phyloP scores from a whole-genome alignment of 768 basidiomycete species.

The Xerocomellus intermedius region DNA sequence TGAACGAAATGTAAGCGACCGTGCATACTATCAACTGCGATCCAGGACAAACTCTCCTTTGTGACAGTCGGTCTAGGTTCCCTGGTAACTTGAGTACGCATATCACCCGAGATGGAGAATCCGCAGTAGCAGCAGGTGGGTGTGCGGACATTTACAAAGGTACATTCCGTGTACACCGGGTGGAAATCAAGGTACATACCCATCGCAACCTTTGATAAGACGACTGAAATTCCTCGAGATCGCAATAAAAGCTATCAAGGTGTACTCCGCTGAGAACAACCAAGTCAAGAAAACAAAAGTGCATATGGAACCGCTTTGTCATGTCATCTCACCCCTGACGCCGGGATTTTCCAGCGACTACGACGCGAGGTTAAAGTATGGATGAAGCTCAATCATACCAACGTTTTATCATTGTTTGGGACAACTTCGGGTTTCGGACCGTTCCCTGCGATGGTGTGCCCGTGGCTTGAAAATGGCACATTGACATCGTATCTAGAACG shows the following conservation, averaged over 20 bases:
- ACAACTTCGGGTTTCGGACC: neutral
- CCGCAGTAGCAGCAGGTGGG: too few relatives aligned
- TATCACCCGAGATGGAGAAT: too few relatives aligned
- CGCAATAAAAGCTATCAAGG: neutral
- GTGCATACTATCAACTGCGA: too few relatives aligned
- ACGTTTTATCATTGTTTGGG: neutral
- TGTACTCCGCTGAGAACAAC: neutral
- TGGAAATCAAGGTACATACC: neutral
- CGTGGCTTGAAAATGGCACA: neutral
- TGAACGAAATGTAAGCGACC: too few relatives aligned
- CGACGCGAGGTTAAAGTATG: conserved; percentile 3
- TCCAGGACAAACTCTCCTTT: too few relatives aligned
- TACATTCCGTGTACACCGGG: too few relatives aligned
- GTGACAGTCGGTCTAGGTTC: too few relatives aligned
- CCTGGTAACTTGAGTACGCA: too few relatives aligned
- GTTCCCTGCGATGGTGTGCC: conserved; percentile 1
- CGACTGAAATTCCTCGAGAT: neutral
- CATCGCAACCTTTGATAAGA: neutral
- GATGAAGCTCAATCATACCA: conserved; percentile 3
- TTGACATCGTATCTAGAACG: neutral
- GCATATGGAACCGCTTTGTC: neutral
- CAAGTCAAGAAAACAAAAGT: neutral
- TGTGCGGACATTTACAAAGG: too few relatives aligned
- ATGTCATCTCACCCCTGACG: neutral
- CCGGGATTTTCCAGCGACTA: neutral